A percentile compares a stretch with the other conserved stretches of the same genome.
phyloP scores from a whole-genome alignment of 192 early-diverging fungal genomes.

The Rhizophagus clarus region DNA sequence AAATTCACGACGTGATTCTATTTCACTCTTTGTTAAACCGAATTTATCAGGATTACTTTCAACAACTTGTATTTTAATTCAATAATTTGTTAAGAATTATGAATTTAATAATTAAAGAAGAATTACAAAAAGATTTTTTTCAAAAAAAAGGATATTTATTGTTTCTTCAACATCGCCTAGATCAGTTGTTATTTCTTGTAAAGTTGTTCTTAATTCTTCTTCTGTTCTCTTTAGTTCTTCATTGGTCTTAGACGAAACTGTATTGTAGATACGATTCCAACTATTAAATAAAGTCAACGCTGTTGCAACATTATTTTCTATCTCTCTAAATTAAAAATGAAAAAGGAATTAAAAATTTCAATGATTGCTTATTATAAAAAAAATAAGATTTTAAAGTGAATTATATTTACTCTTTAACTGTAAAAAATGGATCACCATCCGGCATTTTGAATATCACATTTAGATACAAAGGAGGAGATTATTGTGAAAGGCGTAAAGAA shows the following conservation, averaged over 20 bases:
- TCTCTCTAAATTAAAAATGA: slow-evolving; percentile 13
- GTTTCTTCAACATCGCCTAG: slow-evolving; percentile 59
- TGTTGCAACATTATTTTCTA: slow-evolving; percentile 31
- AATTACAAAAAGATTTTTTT: slow-evolving; percentile 40
- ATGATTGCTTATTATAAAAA: neutral
- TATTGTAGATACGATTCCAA: slow-evolving; percentile 58
- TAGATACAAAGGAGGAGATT: too few relatives aligned
- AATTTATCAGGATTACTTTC: neutral
- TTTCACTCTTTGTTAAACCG: slow-evolving; percentile 15
- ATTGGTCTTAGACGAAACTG: slow-evolving; percentile 53
- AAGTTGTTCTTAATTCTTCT: slow-evolving; percentile 47
- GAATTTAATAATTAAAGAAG: neutral
- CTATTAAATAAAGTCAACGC: slow-evolving; percentile 49
- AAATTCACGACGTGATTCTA: slow-evolving; percentile 23
- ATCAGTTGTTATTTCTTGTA: slow-evolving; percentile 51
- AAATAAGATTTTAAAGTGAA: neutral
- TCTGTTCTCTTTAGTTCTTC: slow-evolving; percentile 58
- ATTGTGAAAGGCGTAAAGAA: too few relatives aligned
- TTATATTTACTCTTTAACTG: neutral
- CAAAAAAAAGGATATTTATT: slow-evolving; percentile 45
- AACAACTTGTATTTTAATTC: slow-evolving; percentile 9
- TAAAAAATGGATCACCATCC: neutral
- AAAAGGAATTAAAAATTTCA: too few relatives aligned
- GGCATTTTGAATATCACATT: neutral
- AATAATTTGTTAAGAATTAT: slow-evolving; percentile 35